phyloP scores from a whole-genome alignment of 1,139 yeast genomes.

The Kodamaea anthophila region DNA sequence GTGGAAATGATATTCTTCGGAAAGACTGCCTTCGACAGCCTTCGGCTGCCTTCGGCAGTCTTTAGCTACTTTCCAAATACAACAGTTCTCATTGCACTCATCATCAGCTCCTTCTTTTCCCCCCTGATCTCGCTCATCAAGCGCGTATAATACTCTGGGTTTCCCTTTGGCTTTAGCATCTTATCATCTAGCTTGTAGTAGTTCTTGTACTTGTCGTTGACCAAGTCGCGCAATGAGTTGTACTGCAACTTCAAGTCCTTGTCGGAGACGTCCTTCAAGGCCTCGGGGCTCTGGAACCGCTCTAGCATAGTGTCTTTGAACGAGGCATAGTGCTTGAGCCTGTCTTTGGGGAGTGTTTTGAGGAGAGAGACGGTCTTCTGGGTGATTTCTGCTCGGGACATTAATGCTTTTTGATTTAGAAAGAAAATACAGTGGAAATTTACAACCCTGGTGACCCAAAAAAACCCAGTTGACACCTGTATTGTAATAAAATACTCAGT shows the following conservation, averaged over 20 bases:
- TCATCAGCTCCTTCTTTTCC: conserved; percentile 61
- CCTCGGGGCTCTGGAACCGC: conserved; percentile 33
- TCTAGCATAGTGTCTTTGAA: conserved; percentile 61
- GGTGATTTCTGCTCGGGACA: conserved; percentile 19
- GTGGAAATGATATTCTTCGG: too few relatives aligned
- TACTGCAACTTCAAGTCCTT: conserved; percentile 56
- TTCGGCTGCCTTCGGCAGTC: too few relatives aligned
- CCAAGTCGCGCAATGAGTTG: conserved; percentile 51
- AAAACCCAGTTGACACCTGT: too few relatives aligned
- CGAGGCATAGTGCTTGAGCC: conserved; percentile 59
- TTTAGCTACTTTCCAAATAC: conserved; percentile 54
- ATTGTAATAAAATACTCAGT: too few relatives aligned
- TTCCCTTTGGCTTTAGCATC: conserved; percentile 71
- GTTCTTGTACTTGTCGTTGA: conserved; percentile 55
- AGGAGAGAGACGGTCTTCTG: conserved; percentile 35
- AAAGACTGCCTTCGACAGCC: too few relatives aligned
- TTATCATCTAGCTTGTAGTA: conserved; percentile 63
- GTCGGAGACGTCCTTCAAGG: conserved; percentile 28
- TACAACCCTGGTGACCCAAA: too few relatives aligned
- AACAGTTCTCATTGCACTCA: conserved; percentile 63
- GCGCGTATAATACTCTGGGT: conserved; percentile 71
- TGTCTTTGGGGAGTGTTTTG: conserved; percentile 55
- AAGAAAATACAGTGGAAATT: too few relatives aligned
- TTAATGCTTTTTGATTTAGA: too few relatives aligned
- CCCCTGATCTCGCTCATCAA: conserved; percentile 67